A percentile compares a stretch with the other conserved stretches of the same genome.
phyloP scores from a whole-genome alignment of 2,329 filamentous ascomycete species.

The Hymenotorrendiella dingleyae region DNA sequence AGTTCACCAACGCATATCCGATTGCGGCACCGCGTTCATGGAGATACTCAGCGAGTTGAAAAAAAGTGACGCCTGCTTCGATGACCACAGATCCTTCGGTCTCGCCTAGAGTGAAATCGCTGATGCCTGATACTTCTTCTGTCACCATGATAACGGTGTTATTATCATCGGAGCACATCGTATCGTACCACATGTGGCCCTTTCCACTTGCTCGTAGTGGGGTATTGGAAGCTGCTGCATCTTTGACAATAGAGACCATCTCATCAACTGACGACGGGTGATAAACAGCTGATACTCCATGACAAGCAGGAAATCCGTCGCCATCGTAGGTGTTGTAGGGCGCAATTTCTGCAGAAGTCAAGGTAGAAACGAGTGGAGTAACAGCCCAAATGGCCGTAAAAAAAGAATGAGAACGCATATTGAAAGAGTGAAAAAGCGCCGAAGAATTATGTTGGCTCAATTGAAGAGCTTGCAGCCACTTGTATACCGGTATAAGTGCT shows the following conservation, averaged over 20 bases:
- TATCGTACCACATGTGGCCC: conserved; percentile 19
- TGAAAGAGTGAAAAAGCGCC: too few relatives aligned
- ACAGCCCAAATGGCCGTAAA: too few relatives aligned
- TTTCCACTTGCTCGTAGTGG: conserved; percentile 17
- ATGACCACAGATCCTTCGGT: conserved; percentile 11
- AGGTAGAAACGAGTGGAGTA: too few relatives aligned
- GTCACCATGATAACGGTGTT: conserved; percentile 15
- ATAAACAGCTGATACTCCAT: conserved; percentile 12
- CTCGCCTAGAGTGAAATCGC: conserved; percentile 11
- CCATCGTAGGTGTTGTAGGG: conserved; percentile 17
- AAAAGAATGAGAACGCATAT: too few relatives aligned
- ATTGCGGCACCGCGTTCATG: conserved; percentile 12
- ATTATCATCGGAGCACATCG: conserved; percentile 16
- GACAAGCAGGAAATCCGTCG: conserved; percentile 14
- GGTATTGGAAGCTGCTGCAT: conserved; percentile 8
- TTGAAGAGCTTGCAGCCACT: too few relatives aligned
- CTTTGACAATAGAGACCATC: conserved; percentile 14
- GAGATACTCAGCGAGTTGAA: conserved; percentile 16
- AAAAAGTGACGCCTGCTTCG: conserved; percentile 18
- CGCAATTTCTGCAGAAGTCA: too few relatives aligned
- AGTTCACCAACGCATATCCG: conserved; percentile 17
- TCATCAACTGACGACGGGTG: conserved; percentile 10
- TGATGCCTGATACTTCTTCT: conserved; percentile 10
- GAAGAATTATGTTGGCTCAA: too few relatives aligned
- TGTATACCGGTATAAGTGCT: too few relatives aligned